Base-by-base conservation (phyloP, 75 land plant species). In the Cupressus sempervirens region DNA sequence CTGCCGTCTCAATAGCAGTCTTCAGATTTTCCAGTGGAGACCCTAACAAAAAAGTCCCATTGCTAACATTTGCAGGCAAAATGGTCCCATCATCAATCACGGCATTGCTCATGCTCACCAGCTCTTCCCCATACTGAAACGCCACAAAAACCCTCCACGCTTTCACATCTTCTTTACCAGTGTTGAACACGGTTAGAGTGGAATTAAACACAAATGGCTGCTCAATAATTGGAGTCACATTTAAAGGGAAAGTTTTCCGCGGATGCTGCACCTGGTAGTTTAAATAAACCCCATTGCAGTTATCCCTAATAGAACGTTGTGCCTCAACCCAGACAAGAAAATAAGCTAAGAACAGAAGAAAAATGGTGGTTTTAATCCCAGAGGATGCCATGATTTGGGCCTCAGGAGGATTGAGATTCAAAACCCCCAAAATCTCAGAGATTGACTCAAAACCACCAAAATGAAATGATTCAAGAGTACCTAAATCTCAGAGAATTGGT, bases 1-100 rank as follows among this genome's bases (percentile, higher is more conserved):
- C 93, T 3, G 99, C 99, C 11, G 99, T 97, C 0, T 96, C 93
- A 40, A 97, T 92, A 16, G 98, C 84, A 7, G 90, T 96, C 84
- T 87, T 82, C 72, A 97, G 85, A 87, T 90, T 87, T 4, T 89
- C 18, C 82, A 88, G 81, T 0, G 98, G 94, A 80, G 79, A 89
- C 12, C 94, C 95, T 0, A 91, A 62, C 0, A 97, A 50, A 34
- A 62, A 32, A 2, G 94, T 91, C 53, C 96, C 96, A 50, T 88
- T 90, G 62, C 89, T 89, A 23, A 91, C 98, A 23, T 58, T 30
- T 30, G 89, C 93, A 6, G 99, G 99, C 16, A 93, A 76, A 58
- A 84, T 86, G 4, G 73, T 77, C 3, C 94, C 95, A 68, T 91
- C 91, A 1, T 83, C 83, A 20, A 93, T n/a, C 45, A 89, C 85